These are phyloP conservation scores for Candida pseudoglaebosa DNA, from an alignment of 805 yeast genomes.

Conservation along the genomic window DNA sequence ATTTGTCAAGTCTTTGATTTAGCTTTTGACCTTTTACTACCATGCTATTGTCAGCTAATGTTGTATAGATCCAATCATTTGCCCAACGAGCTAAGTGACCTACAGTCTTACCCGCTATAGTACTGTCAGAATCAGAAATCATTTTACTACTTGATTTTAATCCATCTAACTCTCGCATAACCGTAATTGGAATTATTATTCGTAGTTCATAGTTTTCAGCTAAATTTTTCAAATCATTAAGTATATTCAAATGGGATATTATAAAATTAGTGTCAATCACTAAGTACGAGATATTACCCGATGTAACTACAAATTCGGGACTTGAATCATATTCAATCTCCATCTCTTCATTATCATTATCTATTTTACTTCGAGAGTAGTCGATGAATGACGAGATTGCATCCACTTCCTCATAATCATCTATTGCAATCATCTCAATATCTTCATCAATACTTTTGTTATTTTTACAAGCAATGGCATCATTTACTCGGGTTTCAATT, in stretches of 20 bases:
- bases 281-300: slow-evolving; percentile 36
- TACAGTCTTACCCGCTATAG: slow-evolving; percentile 31
- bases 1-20: slow-evolving; percentile 47
- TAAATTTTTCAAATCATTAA: slow-evolving; percentile 48
- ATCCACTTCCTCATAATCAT: slow-evolving; percentile 41
- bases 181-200: slow-evolving; percentile 68
- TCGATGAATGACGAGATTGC: slow-evolving; percentile 40
- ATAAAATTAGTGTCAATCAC: slow-evolving; percentile 84
- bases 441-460: slow-evolving; percentile 25
- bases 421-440: slow-evolving; percentile 47
- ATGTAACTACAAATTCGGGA: slow-evolving; percentile 10
- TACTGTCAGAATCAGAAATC: slow-evolving; percentile 12
- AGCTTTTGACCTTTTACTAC: slow-evolving; percentile 63
- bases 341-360: slow-evolving; percentile 10
- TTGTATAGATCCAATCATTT: slow-evolving; percentile 68
- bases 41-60: slow-evolving; percentile 48
- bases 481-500: slow-evolving; percentile 23
- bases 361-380: slow-evolving; percentile 6
- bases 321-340: slow-evolving; percentile 13
- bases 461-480: slow-evolving; percentile 12
- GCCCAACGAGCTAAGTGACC: slow-evolving; percentile 66
- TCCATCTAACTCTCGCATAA: slow-evolving; percentile 78
- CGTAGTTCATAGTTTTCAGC: slow-evolving; percentile 40
- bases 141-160: slow-evolving; percentile 47
- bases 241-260: slow-evolving; percentile 57